Conservation (phyloP, 768 basidiomycete genomes). For the Coprinellus aureogranulatus region DNA sequence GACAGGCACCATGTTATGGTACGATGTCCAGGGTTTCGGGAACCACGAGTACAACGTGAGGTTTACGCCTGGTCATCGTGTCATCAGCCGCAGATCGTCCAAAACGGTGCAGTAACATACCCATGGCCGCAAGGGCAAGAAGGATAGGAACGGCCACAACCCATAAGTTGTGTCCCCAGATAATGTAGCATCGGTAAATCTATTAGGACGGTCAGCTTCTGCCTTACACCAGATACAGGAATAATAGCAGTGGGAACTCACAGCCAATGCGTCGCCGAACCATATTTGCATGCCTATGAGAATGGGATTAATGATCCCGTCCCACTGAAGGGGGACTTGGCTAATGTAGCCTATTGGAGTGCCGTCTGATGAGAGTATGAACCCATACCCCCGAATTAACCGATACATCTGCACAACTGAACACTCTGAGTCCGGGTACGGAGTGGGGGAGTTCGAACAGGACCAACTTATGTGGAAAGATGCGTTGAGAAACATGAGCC, state of each 20-base stretch:
- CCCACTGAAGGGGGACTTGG: background rate
- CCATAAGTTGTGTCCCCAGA: slow-evolving; percentile 15
- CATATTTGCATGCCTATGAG: background rate
- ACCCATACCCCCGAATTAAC: background rate
- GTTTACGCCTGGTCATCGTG: background rate
- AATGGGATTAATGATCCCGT: background rate
- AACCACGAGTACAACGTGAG: background rate
- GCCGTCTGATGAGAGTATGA: background rate
- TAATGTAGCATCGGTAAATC: slow-evolving; percentile 20
- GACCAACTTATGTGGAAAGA: background rate
- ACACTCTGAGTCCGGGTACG: background rate
- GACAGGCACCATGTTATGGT: background rate
- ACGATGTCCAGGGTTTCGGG: background rate
- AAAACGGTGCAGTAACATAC: slow-evolving; percentile 6
- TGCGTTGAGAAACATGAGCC: background rate
- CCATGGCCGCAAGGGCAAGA: slow-evolving; percentile 7
- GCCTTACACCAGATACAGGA: background rate
- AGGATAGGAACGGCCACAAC: slow-evolving; percentile 15
- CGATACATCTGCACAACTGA: background rate
- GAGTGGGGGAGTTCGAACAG: background rate
- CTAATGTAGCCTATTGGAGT: background rate
- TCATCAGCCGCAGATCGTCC: background rate
- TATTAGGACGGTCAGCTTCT: background rate
- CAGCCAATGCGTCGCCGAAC: slow-evolving; percentile 1
- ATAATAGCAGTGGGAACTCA: background rate